phyloP scores from a whole-genome alignment of 1,284 basidiomycete genomes.

The Caloboletus firmus region DNA sequence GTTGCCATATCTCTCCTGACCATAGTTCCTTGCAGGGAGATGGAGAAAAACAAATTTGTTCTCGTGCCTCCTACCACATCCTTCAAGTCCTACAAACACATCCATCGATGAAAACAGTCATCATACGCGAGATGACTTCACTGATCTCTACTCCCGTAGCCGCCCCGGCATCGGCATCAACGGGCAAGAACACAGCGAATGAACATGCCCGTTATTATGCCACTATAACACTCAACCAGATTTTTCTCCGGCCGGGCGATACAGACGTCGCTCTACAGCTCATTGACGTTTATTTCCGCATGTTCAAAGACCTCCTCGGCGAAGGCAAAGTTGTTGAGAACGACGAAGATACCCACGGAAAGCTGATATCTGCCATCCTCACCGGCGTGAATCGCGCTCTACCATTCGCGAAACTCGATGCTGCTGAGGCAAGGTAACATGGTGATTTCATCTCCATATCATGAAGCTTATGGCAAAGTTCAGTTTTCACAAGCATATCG shows the following conservation, averaged over 20 bases:
- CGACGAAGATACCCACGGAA: conserved; percentile 75
- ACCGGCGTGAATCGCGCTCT: conserved; percentile 95
- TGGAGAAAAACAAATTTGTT: conserved; percentile 84
- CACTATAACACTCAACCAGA: conserved; percentile 92
- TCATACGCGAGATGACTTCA: conserved; percentile 85
- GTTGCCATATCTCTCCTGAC: not conserved
- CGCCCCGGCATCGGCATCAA: conserved; percentile 32
- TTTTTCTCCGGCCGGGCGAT: conserved; percentile 75
- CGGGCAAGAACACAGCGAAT: conserved; percentile 40
- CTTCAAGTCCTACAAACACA: conserved; percentile 89
- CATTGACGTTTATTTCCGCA: conserved; percentile 92
- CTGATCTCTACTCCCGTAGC: conserved; percentile 57
- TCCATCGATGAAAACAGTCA: conserved; percentile 90
- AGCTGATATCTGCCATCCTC: conserved; percentile 87
- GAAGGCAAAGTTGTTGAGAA: conserved; percentile 42
- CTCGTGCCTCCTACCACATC: conserved; percentile 86
- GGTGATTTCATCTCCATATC: conserved; percentile 14
- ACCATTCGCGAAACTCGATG: conserved; percentile 82
- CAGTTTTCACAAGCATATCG: conserved; percentile 86
- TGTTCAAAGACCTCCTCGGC: conserved; percentile 88
- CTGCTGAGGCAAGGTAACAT: conserved; percentile 50
- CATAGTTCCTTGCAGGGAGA: conserved; percentile 64
- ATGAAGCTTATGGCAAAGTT: conserved; percentile 2
- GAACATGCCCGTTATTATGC: conserved; percentile 87
- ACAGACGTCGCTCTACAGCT: conserved; percentile 79